Evolutionary conservation across 1,284 basidiomycete genomes (phyloP).

Genomic region (Austroboletus niveus): DNA sequence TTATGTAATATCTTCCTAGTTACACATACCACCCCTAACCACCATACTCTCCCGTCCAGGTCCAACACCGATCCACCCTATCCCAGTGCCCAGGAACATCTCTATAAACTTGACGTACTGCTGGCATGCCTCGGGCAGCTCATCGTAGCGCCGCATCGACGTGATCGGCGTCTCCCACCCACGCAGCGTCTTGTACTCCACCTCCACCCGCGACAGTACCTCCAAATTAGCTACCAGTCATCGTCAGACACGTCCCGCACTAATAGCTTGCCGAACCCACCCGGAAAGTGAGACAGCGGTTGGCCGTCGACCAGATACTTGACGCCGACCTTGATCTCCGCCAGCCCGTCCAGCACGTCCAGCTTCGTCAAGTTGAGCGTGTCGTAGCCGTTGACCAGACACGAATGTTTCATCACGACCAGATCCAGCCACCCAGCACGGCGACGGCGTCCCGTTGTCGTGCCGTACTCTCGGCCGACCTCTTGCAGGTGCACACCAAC

Average conservation of each 20-base stretch:
- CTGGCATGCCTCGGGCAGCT: constrained; percentile 84
- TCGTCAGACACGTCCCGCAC: constrained; percentile 5
- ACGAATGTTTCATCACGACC: constrained; percentile 92
- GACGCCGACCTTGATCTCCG: constrained; percentile 88
- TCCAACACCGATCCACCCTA: constrained; percentile 93
- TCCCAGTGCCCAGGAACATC: constrained; percentile 70
- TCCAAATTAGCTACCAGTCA: constrained; percentile 74
- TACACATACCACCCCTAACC: constrained; percentile 25
- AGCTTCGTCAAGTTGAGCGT: constrained; percentile 94
- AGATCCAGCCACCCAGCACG: constrained; percentile 98
- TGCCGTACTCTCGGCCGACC: constrained; percentile 90
- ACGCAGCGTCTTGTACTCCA: constrained; percentile 87
- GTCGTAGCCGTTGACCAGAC: constrained; percentile 95
- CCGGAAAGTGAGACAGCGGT: constrained; percentile 86
- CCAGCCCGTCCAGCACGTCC: constrained; percentile 84
- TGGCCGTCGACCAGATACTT: constrained; percentile 80
- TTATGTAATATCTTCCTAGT: constrained; percentile 31
- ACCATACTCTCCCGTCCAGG: constrained; percentile 84
- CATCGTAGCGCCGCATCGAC: constrained; percentile 64
- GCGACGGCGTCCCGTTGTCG: constrained; percentile 88
- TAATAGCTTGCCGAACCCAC: constrained; percentile 41
- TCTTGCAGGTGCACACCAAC: constrained; percentile 90
- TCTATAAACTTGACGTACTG: constrained; percentile 92
- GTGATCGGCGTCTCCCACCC: constrained; percentile 91
- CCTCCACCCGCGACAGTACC: constrained; percentile 77